Conservation (phyloP, 139 green algal species). For the Chlamydomonas sphaeroides region DNA sequence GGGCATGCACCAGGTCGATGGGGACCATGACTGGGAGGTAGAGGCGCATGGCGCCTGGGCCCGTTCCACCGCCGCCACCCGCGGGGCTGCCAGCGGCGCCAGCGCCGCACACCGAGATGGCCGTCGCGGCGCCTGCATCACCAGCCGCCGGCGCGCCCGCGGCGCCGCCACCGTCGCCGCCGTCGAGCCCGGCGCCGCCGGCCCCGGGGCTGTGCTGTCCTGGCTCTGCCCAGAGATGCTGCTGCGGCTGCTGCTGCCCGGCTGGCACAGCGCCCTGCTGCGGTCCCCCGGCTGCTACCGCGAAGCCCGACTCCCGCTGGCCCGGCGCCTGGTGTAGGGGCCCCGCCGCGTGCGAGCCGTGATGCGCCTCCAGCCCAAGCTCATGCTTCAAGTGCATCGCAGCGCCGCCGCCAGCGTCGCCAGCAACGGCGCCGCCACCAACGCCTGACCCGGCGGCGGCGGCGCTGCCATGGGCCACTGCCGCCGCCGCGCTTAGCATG, state of each 20-base stretch:
- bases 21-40: slow-evolving; percentile 24
- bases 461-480: neutral
- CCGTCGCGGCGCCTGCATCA: neutral
- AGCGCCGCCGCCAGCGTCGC: neutral
- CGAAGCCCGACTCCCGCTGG: too few relatives aligned
- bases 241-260: neutral
- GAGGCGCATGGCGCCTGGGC: too few relatives aligned
- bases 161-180: too few relatives aligned
- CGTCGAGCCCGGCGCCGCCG: too few relatives aligned
- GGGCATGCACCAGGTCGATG: neutral
- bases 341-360: too few relatives aligned
- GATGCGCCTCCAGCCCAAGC: neutral
- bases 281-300: too few relatives aligned
- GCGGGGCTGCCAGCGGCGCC: too few relatives aligned
- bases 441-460: neutral
- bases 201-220: too few relatives aligned
- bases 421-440: neutral
- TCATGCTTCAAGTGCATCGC: neutral
- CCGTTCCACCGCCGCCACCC: too few relatives aligned
- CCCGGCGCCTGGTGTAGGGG: too few relatives aligned
- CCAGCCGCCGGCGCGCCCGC: neutral
- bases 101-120: too few relatives aligned
- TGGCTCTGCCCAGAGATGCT: too few relatives aligned
- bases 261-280: neutral
- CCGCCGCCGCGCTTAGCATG: slow-evolving; percentile 1